Percentiles rank a stretch among this genome's conserved stretches.
Conservation (phyloP, 2,329 filamentous ascomycete species). For the Monosporascus sp. region DNA sequence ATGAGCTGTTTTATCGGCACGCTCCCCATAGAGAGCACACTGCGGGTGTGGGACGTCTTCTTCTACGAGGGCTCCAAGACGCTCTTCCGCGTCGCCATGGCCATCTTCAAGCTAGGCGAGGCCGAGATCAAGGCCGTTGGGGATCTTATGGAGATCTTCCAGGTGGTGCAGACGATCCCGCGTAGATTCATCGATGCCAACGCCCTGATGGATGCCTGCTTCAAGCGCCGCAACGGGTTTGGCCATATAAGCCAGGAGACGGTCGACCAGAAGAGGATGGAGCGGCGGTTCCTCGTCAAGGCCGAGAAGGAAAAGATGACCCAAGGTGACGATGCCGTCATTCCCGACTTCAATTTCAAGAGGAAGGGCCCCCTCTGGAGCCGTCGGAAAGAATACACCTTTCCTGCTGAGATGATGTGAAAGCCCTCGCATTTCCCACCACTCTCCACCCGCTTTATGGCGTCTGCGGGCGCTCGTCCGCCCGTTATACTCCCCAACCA, state of each 20-base stretch:
- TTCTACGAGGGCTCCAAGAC: constrained; percentile 95
- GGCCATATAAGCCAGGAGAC: constrained; percentile 75
- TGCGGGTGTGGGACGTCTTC: constrained; percentile 92
- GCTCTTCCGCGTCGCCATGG: constrained; percentile 83
- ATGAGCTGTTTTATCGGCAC: constrained; percentile 97
- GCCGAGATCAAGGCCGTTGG: constrained; percentile 69
- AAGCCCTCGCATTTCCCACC: not conserved
- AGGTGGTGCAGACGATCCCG: constrained; percentile 84
- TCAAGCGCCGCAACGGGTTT: constrained; percentile 74
- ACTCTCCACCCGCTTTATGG: too few species aligned
- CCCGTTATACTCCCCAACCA: not conserved
- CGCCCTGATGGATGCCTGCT: constrained; percentile 73
- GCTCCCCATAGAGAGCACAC: constrained; percentile 82
- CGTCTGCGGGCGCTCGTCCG: not conserved
- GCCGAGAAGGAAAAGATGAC: constrained; percentile 37
- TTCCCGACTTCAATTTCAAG: constrained; percentile 28
- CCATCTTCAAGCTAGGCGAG: constrained; percentile 88
- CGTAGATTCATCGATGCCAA: constrained; percentile 79
- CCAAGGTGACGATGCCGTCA: constrained; percentile 24
- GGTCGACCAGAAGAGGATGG: constrained; percentile 70
- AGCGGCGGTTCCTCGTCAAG: constrained; percentile 53
- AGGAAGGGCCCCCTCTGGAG: constrained; percentile 44
- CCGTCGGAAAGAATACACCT: constrained; percentile 30
- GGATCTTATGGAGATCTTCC: constrained; percentile 94
- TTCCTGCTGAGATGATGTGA: constrained; percentile 18